These are phyloP conservation scores for Metschnikowia shivogae DNA, from an alignment of 805 yeast genomes.

Conservation along the genomic window DNA sequence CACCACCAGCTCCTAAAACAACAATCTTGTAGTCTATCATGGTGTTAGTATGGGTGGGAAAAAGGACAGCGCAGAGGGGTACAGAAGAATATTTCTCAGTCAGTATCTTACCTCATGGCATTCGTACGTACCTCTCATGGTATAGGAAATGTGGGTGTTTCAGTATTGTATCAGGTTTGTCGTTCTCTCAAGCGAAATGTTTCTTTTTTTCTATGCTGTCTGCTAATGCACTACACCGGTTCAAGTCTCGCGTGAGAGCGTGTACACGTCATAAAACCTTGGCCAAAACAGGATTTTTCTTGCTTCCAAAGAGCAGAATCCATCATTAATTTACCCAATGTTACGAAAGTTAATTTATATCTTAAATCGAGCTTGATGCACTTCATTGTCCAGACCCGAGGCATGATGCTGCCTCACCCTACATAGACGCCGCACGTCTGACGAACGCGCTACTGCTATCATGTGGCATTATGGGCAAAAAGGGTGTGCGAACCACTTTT, in stretches of 20 bases:
- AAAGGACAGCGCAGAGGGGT: background rate
- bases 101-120: background rate
- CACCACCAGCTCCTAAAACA: conserved; percentile 96
- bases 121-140: conserved; percentile 15
- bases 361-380: no score
- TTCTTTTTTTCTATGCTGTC: conserved; percentile 6
- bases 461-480: background rate
- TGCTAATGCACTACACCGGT: conserved; percentile 5
- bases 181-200: conserved; percentile 1
- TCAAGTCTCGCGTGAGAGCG: background rate
- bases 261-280: background rate
- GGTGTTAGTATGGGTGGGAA: conserved; percentile 10
- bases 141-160: conserved; percentile 1
- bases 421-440: background rate
- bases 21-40: conserved; percentile 76
- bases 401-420: background rate
- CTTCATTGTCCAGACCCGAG: background rate
- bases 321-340: no score
- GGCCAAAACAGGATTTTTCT: background rate
- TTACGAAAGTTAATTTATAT: no score
- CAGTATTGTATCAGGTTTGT: background rate
- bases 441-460: background rate
- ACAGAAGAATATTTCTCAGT: background rate
- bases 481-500: background rate
- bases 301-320: no score